These are phyloP conservation scores for Paragyromitra xinjiangensis DNA, from an alignment of 495 filamentous ascomycete genomes.

Conservation along the genomic window DNA sequence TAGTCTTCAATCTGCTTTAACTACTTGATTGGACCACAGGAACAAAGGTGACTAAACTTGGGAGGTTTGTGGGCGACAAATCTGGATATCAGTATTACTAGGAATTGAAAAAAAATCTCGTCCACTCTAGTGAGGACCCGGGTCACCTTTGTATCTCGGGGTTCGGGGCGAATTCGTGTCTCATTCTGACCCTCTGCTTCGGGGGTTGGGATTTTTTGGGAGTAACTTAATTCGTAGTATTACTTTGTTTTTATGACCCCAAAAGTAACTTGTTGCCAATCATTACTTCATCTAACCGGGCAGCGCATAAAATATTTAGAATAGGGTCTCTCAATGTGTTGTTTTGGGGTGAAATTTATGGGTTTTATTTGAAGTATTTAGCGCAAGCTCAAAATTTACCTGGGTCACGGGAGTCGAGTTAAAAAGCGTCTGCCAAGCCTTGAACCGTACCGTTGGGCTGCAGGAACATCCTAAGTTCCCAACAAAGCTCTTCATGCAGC, in stretches of 20 bases:
- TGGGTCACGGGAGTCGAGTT: background rate
- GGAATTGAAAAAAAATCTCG: background rate
- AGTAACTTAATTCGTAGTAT: background rate
- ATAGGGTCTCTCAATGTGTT: background rate
- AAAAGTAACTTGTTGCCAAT: background rate
- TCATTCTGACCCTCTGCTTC: background rate
- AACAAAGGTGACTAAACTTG: background rate
- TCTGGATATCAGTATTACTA: background rate
- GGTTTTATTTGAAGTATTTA: background rate
- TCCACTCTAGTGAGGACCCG: background rate
- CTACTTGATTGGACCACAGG: too few relatives aligned
- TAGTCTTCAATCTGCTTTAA: too few relatives aligned
- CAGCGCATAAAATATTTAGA: background rate
- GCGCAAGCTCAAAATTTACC: conserved; percentile 10
- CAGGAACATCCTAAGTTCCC: background rate
- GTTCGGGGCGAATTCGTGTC: background rate
- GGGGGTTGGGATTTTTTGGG: background rate
- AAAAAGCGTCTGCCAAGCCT: conserved; percentile 6
- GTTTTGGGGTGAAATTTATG: background rate
- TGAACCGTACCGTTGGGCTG: background rate
- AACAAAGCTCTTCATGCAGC: conserved; percentile 21
- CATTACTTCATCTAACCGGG: background rate
- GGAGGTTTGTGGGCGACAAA: background rate
- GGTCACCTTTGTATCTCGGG: background rate
- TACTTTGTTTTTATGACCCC: background rate